These are phyloP conservation scores for Camelina hispida DNA, from an alignment of 345 rosid species.

Conservation along the genomic window DNA sequence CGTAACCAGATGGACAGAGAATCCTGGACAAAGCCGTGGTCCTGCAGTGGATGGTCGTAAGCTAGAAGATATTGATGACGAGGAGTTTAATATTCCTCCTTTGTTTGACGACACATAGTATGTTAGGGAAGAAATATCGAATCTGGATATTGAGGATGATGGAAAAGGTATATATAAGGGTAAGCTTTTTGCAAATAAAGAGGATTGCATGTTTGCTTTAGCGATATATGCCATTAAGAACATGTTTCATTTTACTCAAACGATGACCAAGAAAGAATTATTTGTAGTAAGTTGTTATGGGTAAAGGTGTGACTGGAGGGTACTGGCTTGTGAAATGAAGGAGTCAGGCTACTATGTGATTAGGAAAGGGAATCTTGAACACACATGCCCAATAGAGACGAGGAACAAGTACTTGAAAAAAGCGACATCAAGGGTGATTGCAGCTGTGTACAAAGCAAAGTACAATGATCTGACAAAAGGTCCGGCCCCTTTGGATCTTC, in stretches of 20 bases:
- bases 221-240: neutral
- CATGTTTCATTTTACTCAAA: neutral
- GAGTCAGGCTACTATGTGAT: neutral
- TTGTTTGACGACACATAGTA: neutral
- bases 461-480: neutral
- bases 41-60: neutral
- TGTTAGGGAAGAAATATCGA: neutral
- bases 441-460: neutral
- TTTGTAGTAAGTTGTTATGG: neutral
- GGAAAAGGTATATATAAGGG: neutral
- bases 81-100: neutral
- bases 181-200: neutral
- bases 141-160: neutral
- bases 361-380: neutral
- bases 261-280: rapidly evolving
- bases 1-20: too few relatives aligned
- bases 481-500: neutral
- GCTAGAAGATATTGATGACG: neutral
- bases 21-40: too few relatives aligned
- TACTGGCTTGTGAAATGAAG: neutral
- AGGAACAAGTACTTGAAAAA: neutral
- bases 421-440: neutral
- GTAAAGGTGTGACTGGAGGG: neutral
- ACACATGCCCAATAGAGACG: neutral
- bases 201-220: neutral